Percentiles rank a stretch among this genome's conserved stretches.
These are phyloP conservation scores for Phytophthora pini DNA, from an alignment of 352 stramenopile species.

Conservation along the genomic window DNA sequence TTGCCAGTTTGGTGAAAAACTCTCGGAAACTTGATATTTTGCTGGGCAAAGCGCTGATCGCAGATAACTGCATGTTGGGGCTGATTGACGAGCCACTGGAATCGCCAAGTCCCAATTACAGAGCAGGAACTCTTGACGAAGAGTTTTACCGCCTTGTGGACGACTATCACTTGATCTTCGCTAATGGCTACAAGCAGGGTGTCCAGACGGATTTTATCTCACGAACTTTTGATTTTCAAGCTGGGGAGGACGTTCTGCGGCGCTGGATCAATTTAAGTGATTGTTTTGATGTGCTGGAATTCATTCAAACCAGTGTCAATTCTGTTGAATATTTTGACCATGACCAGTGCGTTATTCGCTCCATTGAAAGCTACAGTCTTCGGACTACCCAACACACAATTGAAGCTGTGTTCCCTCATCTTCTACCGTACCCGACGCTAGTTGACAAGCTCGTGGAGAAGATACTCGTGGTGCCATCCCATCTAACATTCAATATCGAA, in stretches of 20 bases:
- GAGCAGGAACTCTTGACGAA: not conserved
- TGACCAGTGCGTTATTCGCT: constrained; percentile 10
- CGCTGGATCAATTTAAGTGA: not conserved
- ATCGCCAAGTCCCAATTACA: not conserved
- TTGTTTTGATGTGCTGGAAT: constrained; percentile 28
- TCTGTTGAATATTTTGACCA: constrained; percentile 4
- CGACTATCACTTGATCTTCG: constrained; percentile 22
- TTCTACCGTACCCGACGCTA: not conserved
- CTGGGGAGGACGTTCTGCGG: no score
- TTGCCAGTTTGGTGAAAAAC: constrained; percentile 42
- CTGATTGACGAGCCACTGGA: constrained; percentile 3
- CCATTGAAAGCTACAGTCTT: constrained; percentile 25
- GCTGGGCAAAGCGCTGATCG: constrained; percentile 41
- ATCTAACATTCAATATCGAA: constrained; percentile 17
- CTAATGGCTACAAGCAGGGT: not conserved
- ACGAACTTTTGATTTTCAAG: constrained; percentile 5
- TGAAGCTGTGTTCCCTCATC: constrained; percentile 20
- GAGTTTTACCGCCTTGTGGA: constrained; percentile 11
- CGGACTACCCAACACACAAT: constrained; percentile 19
- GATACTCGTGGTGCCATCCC: constrained; percentile 8
- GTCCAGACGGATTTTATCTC: constrained; percentile 15
- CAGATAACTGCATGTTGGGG: constrained; percentile 27
- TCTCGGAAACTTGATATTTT: constrained; percentile 39
- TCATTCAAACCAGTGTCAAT: constrained; percentile 15
- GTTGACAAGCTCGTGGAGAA: constrained; percentile 10